These are phyloP conservation scores for Tulasnella sp. DNA, from an alignment of 768 basidiomycete genomes.

Conservation along the genomic window DNA sequence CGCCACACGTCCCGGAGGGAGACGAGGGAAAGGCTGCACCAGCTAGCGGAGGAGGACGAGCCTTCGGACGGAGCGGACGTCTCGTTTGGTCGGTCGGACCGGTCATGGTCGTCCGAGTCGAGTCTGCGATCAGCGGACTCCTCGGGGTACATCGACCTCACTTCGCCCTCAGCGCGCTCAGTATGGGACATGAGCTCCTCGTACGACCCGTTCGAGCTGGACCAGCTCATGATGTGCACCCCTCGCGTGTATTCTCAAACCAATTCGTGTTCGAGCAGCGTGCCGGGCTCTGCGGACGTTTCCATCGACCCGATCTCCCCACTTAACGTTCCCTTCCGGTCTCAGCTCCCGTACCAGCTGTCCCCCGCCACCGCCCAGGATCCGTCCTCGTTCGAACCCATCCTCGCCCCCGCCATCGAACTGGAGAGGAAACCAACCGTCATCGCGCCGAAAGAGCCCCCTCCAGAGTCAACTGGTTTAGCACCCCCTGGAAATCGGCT, in stretches of 20 bases:
- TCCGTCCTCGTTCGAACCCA: neutral
- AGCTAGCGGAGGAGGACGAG: neutral
- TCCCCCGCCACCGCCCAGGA: neutral
- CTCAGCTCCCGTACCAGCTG: neutral
- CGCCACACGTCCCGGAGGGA: neutral
- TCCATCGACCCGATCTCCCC: neutral
- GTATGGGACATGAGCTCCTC: neutral
- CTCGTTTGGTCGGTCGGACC: no score
- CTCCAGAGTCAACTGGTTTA: neutral
- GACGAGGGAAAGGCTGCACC: neutral
- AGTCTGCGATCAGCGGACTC: neutral
- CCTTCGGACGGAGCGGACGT: no score
- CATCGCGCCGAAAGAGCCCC: no score
- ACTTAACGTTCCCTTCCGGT: neutral
- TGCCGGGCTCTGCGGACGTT: neutral
- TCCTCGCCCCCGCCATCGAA: neutral
- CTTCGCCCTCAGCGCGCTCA: neutral
- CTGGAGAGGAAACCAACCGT: neutral
- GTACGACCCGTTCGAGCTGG: slow-evolving; percentile 13
- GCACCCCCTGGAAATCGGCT: neutral
- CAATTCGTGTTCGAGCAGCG: neutral
- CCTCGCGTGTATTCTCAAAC: neutral
- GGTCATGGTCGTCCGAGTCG: neutral
- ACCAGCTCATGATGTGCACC: slow-evolving; percentile 5
- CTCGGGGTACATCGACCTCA: neutral